Percentiles rank a stretch among this genome's conserved stretches.
These are phyloP conservation scores for Avena sativa DNA, from an alignment of 176 grass and related monocot genomes.

Conservation along the genomic window DNA sequence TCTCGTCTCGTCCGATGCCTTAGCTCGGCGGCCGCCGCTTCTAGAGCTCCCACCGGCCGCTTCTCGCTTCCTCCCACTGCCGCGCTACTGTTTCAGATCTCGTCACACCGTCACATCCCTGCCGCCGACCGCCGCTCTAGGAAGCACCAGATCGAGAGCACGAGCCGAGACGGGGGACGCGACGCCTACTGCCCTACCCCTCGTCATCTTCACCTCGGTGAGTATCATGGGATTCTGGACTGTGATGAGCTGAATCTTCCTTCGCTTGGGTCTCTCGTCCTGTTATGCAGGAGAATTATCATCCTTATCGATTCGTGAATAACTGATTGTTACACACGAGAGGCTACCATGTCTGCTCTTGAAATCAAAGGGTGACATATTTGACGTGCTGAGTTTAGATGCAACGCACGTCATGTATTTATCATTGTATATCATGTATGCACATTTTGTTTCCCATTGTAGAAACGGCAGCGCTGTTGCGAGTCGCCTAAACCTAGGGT, in stretches of 20 bases:
- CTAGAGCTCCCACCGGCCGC: background rate
- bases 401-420: background rate
- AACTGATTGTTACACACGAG: background rate
- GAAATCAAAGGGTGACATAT: background rate
- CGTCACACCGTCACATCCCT: background rate
- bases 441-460: background rate
- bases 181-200: background rate
- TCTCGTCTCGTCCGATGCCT: background rate
- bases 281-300: background rate
- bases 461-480: constrained; percentile 12
- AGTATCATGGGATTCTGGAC: background rate
- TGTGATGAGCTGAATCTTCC: background rate
- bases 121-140: background rate
- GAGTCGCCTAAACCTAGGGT: background rate
- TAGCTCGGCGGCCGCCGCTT: constrained; percentile 4
- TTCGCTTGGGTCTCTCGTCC: background rate
- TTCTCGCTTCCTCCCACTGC: background rate
- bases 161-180: background rate
- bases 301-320: background rate
- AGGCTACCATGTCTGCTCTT: background rate
- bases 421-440: background rate
- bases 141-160: background rate
- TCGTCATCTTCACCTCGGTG: background rate
- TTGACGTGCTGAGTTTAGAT: background rate
- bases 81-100: background rate